Evolutionary conservation across 805 yeast genomes (phyloP), one percentile per base, ranked within the genome.

Genomic region (Teunomyces funiuensis): DNA sequence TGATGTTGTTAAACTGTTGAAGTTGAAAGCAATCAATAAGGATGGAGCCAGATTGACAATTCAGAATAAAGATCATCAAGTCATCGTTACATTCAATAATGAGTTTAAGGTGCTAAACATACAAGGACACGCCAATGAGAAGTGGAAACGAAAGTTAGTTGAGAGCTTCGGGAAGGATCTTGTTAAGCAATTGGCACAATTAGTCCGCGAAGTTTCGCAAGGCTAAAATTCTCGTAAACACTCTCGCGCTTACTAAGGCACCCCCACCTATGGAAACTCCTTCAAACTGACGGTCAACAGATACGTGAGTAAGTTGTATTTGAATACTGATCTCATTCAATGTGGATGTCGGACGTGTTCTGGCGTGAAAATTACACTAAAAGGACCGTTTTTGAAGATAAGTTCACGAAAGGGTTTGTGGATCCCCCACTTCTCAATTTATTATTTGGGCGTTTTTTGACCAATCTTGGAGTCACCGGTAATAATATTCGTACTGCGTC

Each of bases 1-100:
- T 7, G 37, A 34, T 11, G 20, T n/a, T n/a, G n/a, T 49, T 9
- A 28, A 27, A 15, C 20, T 25, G 4, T 16, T 49, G 15, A 33
- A 33, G 16, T 31, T 48, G 28, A 28, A 29, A 14, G 27, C 36
- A 2, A 5, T 31, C 3, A 9, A 17, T 17, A 31, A 31, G 19
- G 14, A 15, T 11, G 34, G 34, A n/a, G 18, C n/a, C 22, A 25
- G 19, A 6, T 31, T 31, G 23, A 19, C 25, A 6, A 20, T 31
- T 10, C n/a, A 31, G n/a, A 8, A 6, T 31, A 19, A 18, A n/a
- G n/a, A 17, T 17, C 22, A 13, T 4, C 13, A 10, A 7, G 19
- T 31, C 5, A 13, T 31, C 23, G 13, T 31, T n/a, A 31, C 3
- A 13, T 31, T 31, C 19, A 19, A 31, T 19, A 11, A 8, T 19